phyloP scores from a whole-genome alignment of 768 basidiomycete species.

The Postia placenta region DNA sequence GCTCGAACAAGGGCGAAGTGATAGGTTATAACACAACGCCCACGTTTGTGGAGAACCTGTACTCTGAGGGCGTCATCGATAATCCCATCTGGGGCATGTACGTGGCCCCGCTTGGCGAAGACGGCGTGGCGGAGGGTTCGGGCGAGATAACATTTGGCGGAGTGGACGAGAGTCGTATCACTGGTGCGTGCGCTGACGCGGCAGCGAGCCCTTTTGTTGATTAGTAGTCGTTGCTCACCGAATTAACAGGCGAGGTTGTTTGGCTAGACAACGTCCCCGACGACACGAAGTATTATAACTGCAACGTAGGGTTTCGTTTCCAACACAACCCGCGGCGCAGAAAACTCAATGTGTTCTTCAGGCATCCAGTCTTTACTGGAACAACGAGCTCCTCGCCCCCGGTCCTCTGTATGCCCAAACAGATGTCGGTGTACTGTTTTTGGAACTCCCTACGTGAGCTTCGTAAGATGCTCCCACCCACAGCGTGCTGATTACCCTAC shows the following conservation, averaged over 20 bases:
- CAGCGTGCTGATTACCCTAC: too few species aligned
- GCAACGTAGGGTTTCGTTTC: too few species aligned
- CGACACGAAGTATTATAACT: too few species aligned
- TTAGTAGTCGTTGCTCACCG: background rate
- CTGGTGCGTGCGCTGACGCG: background rate
- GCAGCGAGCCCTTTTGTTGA: background rate
- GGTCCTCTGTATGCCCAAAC: background rate
- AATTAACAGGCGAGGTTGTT: background rate
- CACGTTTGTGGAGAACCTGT: conserved; percentile 5
- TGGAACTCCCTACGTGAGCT: background rate
- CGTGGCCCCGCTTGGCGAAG: background rate
- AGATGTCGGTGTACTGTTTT: conserved; percentile 1
- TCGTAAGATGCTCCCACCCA: background rate
- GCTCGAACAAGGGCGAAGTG: conserved; percentile 6
- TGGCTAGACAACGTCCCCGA: conserved; percentile 5
- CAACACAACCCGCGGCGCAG: too few species aligned
- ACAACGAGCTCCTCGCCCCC: background rate
- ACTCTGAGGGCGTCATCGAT: conserved; percentile 2
- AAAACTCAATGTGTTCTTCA: background rate
- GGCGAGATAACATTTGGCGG: conserved; percentile 8
- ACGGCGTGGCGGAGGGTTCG: background rate
- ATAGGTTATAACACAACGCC: conserved; percentile 1
- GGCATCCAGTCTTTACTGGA: background rate
- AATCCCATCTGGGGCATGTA: conserved; percentile 2
- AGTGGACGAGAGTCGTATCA: conserved; percentile 2